Evolutionary conservation across 371 early-diverging fungal genomes (phyloP).

Genomic region (Encephalitozoon intestinalis): DNA sequence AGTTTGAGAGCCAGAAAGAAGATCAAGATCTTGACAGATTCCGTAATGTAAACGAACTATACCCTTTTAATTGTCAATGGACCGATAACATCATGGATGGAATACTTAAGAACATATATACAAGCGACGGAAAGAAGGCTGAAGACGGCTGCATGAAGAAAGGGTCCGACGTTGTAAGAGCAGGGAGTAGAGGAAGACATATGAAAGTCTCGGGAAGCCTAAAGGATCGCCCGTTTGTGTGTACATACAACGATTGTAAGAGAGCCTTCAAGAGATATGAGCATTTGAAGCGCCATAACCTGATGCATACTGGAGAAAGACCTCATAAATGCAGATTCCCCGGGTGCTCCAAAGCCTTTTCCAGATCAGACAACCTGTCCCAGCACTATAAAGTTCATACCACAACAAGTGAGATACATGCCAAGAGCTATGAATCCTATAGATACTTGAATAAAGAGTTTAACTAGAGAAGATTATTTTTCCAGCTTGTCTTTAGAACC

Average conservation of each 20-base stretch:
- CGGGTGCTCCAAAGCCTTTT: slow-evolving; percentile 70
- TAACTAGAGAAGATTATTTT: background rate
- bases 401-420: background rate
- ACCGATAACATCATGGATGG: background rate
- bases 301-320: slow-evolving; percentile 76
- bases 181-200: slow-evolving; percentile 2
- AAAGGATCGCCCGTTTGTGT: slow-evolving; percentile 59
- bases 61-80: slow-evolving; percentile 8
- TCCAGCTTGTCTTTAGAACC: background rate
- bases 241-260: slow-evolving; percentile 65
- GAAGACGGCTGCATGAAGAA: background rate
- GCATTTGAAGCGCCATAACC: slow-evolving; percentile 71
- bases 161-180: background rate
- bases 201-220: background rate
- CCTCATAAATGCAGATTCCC: slow-evolving; percentile 69
- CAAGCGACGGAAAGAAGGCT: background rate
- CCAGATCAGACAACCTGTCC: slow-evolving; percentile 75
- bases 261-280: slow-evolving; percentile 72
- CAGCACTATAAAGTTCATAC: slow-evolving; percentile 60
- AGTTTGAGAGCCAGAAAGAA: background rate
- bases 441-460: slow-evolving; percentile 18
- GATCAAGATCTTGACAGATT: background rate
- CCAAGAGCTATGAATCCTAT: slow-evolving; percentile 6
- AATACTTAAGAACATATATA: slow-evolving; percentile 23
- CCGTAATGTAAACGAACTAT: background rate